Evolutionary conservation across 2,329 filamentous ascomycete genomes (phyloP).

Genomic region (Canariomyces notabilis): DNA sequence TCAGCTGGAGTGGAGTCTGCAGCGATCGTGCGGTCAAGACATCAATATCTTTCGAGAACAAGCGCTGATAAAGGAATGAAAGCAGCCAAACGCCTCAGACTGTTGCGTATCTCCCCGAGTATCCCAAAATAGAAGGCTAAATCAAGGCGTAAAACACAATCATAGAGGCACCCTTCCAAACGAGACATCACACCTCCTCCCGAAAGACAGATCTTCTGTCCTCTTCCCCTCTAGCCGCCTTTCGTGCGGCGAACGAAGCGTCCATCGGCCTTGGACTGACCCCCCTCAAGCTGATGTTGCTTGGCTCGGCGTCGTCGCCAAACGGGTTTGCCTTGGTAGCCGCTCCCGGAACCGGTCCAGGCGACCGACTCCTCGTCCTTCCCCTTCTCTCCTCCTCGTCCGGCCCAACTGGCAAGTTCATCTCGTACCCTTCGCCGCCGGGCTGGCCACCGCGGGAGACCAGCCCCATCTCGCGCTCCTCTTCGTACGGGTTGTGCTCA

Average conservation of each 20-base stretch:
- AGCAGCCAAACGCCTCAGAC: not conserved
- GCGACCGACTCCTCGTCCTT: constrained; percentile 40
- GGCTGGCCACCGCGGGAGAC: constrained; percentile 29
- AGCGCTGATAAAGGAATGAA: not conserved
- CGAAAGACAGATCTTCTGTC: constrained; percentile 10
- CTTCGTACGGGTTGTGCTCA: constrained; percentile 61
- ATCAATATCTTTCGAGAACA: not conserved
- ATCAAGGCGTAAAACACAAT: not conserved
- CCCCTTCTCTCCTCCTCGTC: constrained; percentile 35
- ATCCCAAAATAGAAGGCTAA: not conserved
- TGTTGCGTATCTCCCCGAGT: not conserved
- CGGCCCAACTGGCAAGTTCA: constrained; percentile 40
- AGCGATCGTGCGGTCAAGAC: not conserved
- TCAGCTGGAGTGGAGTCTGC: not conserved
- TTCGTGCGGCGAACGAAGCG: constrained; percentile 27
- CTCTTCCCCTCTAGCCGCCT: constrained; percentile 1
- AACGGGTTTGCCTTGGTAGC: constrained; percentile 56
- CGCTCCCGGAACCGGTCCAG: constrained; percentile 37
- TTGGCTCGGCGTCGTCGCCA: constrained; percentile 58
- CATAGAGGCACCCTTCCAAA: not conserved
- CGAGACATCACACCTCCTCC: constrained; percentile 9
- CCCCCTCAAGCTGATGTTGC: constrained; percentile 58
- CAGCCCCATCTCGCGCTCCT: constrained; percentile 67
- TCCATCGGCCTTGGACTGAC: constrained; percentile 73
- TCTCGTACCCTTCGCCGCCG: constrained; percentile 41